Evolutionary conservation across 2,329 filamentous ascomycete genomes (phyloP).

Genomic region (Pseudogymnoascus sp.): DNA sequence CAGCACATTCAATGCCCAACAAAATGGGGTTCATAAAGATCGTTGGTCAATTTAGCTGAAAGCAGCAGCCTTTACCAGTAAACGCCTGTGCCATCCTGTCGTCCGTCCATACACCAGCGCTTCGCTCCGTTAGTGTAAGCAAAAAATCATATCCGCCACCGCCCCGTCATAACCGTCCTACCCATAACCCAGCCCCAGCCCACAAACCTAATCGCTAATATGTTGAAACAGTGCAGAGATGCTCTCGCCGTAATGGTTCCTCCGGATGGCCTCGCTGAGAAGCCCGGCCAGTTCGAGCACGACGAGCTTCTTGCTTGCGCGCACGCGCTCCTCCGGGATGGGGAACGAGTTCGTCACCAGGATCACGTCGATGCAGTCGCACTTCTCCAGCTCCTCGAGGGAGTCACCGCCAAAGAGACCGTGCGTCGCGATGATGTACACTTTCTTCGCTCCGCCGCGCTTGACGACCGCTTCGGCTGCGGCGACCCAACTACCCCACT

Average conservation of each 20-base stretch:
- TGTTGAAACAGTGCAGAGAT: constrained; percentile 39
- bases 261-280: constrained; percentile 82
- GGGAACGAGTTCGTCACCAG: constrained; percentile 97
- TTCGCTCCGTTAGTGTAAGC: constrained; percentile 3
- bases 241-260: constrained; percentile 93
- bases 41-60: constrained; percentile 9
- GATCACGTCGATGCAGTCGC: constrained; percentile 87
- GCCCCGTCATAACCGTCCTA: not conserved
- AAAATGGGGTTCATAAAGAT: constrained; percentile 2
- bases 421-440: constrained; percentile 96
- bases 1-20: constrained; percentile 23
- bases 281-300: constrained; percentile 83
- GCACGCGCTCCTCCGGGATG: constrained; percentile 65
- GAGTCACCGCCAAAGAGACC: constrained; percentile 87
- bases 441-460: constrained; percentile 79
- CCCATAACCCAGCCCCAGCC: not conserved
- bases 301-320: constrained; percentile 70
- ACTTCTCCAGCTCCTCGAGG: constrained; percentile 80
- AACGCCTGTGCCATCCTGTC: constrained; percentile 5
- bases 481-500: constrained; percentile 91
- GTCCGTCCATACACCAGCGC: not conserved
- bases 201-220: constrained; percentile 11
- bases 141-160: not conserved
- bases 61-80: not conserved
- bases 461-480: constrained; percentile 96